Conservation (phyloP, 805 yeast species). For the Yarrowia keelungensis region DNA sequence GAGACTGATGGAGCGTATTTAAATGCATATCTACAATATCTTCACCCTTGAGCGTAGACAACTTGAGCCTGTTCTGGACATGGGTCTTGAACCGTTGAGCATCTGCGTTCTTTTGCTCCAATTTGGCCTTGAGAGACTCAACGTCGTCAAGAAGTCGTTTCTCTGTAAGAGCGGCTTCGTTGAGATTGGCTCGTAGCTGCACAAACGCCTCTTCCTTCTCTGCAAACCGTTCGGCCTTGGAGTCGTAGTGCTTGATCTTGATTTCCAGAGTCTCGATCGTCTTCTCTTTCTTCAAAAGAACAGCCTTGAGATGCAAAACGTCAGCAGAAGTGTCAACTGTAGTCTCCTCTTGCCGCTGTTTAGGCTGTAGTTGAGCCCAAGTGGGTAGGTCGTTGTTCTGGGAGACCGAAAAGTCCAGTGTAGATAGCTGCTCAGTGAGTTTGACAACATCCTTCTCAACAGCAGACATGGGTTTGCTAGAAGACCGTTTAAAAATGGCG, state of each 20-base stretch:
- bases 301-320: constrained; percentile 20
- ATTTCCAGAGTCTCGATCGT: constrained; percentile 32
- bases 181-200: constrained; percentile 26
- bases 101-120: constrained; percentile 17
- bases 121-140: neutral
- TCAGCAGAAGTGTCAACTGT: constrained; percentile 8
- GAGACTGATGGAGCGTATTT: constrained; percentile 31
- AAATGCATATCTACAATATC: constrained; percentile 37
- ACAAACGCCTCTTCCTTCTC: constrained; percentile 28
- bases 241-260: constrained; percentile 28
- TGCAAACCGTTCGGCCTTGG: constrained; percentile 24
- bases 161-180: constrained; percentile 17
- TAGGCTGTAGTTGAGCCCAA: constrained; percentile 28
- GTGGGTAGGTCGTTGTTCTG: constrained; percentile 25
- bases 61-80: constrained; percentile 24
- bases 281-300: constrained; percentile 24
- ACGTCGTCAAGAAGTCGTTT: constrained; percentile 8
- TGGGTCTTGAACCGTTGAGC: constrained; percentile 25
- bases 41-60: constrained; percentile 33
- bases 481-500: constrained; percentile 9
- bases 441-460: constrained; percentile 5
- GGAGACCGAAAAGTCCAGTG: constrained; percentile 1
- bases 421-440: constrained; percentile 16
- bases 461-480: constrained; percentile 22
- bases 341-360: constrained; percentile 1